These are phyloP conservation scores for Fomitopsis pulvina DNA, from an alignment of 768 basidiomycete genomes.

Conservation along the genomic window DNA sequence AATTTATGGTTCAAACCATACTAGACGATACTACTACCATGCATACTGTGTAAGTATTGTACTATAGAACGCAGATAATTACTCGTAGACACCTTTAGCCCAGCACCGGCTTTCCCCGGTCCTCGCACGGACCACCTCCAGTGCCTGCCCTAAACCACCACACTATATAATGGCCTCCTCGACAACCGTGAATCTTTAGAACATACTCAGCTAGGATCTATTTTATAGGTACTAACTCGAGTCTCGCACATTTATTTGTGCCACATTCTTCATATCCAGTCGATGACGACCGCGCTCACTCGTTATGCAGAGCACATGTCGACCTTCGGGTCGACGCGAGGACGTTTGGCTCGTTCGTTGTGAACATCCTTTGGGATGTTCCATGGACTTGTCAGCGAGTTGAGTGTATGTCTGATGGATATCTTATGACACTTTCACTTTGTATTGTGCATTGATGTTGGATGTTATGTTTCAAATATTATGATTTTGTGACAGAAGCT, in stretches of 20 bases:
- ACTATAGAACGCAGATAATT: too few species aligned
- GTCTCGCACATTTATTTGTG: constrained; percentile 40
- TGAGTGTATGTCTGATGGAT: constrained; percentile 37
- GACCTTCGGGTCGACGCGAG: constrained; percentile 26
- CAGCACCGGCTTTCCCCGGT: too few species aligned
- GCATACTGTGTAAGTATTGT: too few species aligned
- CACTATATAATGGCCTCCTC: constrained; percentile 11
- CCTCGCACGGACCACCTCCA: background rate
- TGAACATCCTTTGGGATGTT: constrained; percentile 18
- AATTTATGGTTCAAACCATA: too few species aligned
- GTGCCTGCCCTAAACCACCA: constrained; percentile 5
- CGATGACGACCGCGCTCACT: constrained; percentile 31
- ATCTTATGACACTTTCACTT: background rate
- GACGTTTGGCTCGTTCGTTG: constrained; percentile 28
- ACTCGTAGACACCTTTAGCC: too few species aligned
- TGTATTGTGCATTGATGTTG: background rate
- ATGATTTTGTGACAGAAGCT: background rate
- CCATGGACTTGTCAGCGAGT: constrained; percentile 28
- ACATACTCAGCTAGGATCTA: constrained; percentile 35
- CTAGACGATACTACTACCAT: too few species aligned
- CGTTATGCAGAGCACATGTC: constrained; percentile 36
- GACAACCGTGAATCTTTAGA: constrained; percentile 26
- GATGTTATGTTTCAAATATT: too few species aligned
- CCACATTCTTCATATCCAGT: constrained; percentile 35
- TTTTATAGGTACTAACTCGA: constrained; percentile 34